Evolutionary conservation across 768 basidiomycete genomes (phyloP).

Genomic region (Agrocybe pediades): DNA sequence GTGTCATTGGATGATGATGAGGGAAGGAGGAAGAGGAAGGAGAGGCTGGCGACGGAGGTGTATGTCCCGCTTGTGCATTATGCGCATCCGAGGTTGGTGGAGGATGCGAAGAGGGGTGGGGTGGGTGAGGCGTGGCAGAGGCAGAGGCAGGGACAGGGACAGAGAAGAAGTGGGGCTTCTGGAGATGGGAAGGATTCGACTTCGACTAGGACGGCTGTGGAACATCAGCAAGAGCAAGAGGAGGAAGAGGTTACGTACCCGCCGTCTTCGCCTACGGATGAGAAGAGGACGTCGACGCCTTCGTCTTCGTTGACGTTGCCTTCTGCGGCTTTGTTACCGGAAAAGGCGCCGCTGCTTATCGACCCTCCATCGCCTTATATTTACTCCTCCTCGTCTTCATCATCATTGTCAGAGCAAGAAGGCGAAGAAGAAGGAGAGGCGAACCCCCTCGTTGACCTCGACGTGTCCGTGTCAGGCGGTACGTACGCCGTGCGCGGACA

Average conservation of each 20-base stretch:
- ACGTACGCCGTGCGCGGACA: slow-evolving; percentile 48
- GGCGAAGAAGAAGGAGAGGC: background rate
- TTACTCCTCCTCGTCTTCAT: background rate
- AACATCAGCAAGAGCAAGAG: too few relatives aligned
- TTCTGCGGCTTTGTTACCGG: background rate
- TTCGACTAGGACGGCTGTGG: too few relatives aligned
- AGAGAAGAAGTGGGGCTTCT: too few relatives aligned
- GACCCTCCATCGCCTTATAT: background rate
- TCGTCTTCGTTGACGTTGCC: background rate
- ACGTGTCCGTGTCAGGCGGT: slow-evolving; percentile 46
- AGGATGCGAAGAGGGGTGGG: slow-evolving; percentile 10
- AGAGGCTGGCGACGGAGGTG: slow-evolving; percentile 76
- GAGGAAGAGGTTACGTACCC: background rate
- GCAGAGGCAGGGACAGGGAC: slow-evolving; percentile 14
- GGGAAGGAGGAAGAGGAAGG: slow-evolving; percentile 28
- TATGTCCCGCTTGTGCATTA: slow-evolving; percentile 92
- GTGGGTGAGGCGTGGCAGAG: slow-evolving; percentile 1
- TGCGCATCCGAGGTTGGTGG: slow-evolving; percentile 45
- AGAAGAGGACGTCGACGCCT: background rate
- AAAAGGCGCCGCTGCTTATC: background rate
- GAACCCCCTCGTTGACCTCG: slow-evolving; percentile 33
- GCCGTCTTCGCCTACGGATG: slow-evolving; percentile 2
- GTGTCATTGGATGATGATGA: slow-evolving; percentile 47
- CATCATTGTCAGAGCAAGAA: background rate
- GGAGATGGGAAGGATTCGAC: too few relatives aligned